Evolutionary conservation across 2,329 filamentous ascomycete species (phyloP), one percentile per base, ranked within the genome.

Genomic region (Xylaria arbuscula): DNA sequence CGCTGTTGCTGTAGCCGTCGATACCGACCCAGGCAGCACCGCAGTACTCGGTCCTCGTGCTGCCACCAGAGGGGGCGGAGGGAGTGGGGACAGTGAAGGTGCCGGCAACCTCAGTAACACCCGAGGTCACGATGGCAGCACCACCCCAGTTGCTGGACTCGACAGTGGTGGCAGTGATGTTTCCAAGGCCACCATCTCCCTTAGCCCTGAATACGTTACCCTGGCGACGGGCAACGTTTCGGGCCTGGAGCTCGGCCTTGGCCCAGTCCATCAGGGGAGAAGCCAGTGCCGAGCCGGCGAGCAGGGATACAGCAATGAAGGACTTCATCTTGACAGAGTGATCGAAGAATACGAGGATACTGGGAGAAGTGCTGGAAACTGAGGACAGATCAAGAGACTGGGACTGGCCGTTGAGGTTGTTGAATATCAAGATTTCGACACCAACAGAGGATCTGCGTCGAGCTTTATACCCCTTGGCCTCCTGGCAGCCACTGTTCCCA

Each of bases 1-100:
- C 67, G 13, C 63, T 59, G 54, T 69, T 66, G 48, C 45, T 53
- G 36, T 69, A 69, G 42, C 67, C 67, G 11, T 69, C 67, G 13
- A 69, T 66, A 13, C 67, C 67, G 48, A 69, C 55, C 67, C 67
- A 69, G 10, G 67, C 67, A 57, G 67, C 67, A 60, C 67, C 67
- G 15, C 67, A 69, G 54, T 69, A 69, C 3, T 59, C 55, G 34
- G 32, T 45, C 8, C n/a, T 34, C 11, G 50, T 24, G 9, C 47
- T 60, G 4, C 63, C 67, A 32, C 67, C 67, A 53, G 63, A 66
- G 7, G 67, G 67, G 22, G 11, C 4, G 2, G 63, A 64, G n/a
- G 63, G 63, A 47, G 50, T 53, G 32, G 67, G 67, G 15, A 69
- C 48, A 1, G 54, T 63, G 59, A 69, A 69, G 36, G 64, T 63